Base-by-base conservation (phyloP, 2,329 filamentous ascomycete species). In the Beauveria rudraprayagi region DNA sequence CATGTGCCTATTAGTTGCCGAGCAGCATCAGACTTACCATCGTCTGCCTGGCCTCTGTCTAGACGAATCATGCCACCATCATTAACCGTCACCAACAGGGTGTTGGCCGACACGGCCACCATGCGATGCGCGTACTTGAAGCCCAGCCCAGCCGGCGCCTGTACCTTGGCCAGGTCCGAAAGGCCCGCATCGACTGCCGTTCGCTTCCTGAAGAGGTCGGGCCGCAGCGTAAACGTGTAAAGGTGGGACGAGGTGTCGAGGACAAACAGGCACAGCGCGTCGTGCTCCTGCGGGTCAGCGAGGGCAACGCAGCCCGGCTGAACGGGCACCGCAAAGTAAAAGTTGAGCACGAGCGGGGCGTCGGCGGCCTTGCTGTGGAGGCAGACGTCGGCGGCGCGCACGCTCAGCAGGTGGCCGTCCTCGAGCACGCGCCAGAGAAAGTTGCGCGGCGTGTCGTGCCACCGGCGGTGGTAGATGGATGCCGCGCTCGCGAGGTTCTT, bases 351-450 rank as follows among this genome's bases (percentile, higher is more conserved):
- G 56, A 94, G 78, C 65, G 87, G 85, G 60, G 89, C 85, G 73
- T 95, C 91, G 48, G 79, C 75, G 24, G 85, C 82, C 66, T 80
- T 82, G 63, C 80, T 81, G 66, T 80, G 83, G 76, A 83, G 92
- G 71, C 85, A 88, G 66, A 97, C 77, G 74, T 99, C 94, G 63
- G 90, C 85, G 46, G 86, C 87, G 70, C 91, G 89, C 56, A 99
- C 81, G 75, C 94, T 93, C 67, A 99, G 80, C 64, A 91, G 80
- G 66, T 84, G 89, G 69, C 86, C 85, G 68, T 91, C 86, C 69
- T 96, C 89, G 63, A 97, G 77, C 44, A 97, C 82, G 67, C 93
- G 85, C 94, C 94, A 99, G 53, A 96, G 81, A 71, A 97, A 95
- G 73, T 85, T 91, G 70, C 90, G 87, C 44, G 94, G 94, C 65